A percentile compares a stretch with the other conserved stretches of the same genome.
Evolutionary conservation across 768 basidiomycete species (phyloP).

Genomic region (Wakefieldia striispora): DNA sequence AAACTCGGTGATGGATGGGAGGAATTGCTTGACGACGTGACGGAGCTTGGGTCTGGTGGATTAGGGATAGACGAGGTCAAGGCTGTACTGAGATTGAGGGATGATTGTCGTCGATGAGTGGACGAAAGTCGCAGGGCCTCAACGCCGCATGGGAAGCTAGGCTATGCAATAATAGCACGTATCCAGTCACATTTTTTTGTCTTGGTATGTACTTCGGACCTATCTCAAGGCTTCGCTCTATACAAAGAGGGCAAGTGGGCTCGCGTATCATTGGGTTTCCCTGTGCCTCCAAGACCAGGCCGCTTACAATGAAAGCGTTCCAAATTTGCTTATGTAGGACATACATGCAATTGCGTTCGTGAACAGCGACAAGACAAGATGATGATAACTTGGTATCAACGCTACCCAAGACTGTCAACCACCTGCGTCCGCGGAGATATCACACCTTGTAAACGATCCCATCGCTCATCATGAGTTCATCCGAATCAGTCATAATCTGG

Average conservation of each 20-base stretch:
- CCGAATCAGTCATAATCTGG: constrained; percentile 65
- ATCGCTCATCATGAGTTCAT: constrained; percentile 84
- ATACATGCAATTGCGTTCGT: constrained; percentile 2
- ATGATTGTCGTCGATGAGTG: constrained; percentile 32
- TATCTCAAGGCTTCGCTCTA: too few species aligned
- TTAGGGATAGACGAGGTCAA: constrained; percentile 61
- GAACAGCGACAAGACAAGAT: not conserved
- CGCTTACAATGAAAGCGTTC: not conserved
- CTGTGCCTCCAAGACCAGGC: too few species aligned
- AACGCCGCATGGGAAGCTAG: not conserved
- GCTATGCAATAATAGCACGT: too few species aligned
- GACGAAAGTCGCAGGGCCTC: not conserved
- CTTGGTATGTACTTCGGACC: too few species aligned
- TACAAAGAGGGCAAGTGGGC: too few species aligned
- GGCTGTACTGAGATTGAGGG: constrained; percentile 48
- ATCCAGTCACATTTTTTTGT: too few species aligned
- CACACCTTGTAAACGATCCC: constrained; percentile 85
- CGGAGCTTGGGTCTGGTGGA: constrained; percentile 58
- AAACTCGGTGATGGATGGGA: constrained; percentile 47
- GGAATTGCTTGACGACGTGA: constrained; percentile 40
- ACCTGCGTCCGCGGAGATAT: constrained; percentile 9
- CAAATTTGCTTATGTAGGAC: not conserved
- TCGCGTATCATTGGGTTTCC: too few species aligned
- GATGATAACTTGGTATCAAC: not conserved
- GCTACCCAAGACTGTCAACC: not conserved